phyloP scores from a whole-genome alignment of 2,329 filamentous ascomycete species.

The Colletotrichum sp. region DNA sequence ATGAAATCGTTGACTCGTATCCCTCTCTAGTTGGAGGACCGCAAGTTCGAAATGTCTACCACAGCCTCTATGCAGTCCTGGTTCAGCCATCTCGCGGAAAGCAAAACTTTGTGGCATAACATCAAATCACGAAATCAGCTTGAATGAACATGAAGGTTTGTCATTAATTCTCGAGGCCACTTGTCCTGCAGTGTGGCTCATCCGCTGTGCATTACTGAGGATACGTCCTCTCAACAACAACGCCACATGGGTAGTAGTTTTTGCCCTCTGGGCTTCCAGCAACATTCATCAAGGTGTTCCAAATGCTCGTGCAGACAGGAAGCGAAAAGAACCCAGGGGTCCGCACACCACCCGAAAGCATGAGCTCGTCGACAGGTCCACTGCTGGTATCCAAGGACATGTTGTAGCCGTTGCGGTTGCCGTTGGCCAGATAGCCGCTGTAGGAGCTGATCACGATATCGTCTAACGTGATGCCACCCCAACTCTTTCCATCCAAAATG shows the following conservation, averaged over 20 bases:
- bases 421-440: not conserved
- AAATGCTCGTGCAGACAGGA: constrained; percentile 1
- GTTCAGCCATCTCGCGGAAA: not conserved
- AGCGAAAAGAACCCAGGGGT: constrained; percentile 4
- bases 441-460: constrained; percentile 10
- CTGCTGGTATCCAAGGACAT: not conserved
- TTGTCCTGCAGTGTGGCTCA: not conserved
- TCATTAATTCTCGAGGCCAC: not conserved
- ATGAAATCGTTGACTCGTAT: not conserved
- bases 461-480: constrained; percentile 2
- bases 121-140: not conserved
- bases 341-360: not conserved
- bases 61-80: not conserved
- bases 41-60: not conserved
- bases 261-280: not conserved
- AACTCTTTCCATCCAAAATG: not conserved
- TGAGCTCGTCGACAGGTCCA: not conserved
- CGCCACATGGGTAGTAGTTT: not conserved
- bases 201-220: not conserved
- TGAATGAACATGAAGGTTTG: not conserved
- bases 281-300: not conserved
- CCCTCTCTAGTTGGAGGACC: not conserved
- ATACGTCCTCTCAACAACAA: not conserved
- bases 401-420: constrained; percentile 5
- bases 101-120: not conserved